These are phyloP conservation scores for Curvularia eragrostidis DNA, from an alignment of 2,329 filamentous ascomycete species.

Conservation along the genomic window DNA sequence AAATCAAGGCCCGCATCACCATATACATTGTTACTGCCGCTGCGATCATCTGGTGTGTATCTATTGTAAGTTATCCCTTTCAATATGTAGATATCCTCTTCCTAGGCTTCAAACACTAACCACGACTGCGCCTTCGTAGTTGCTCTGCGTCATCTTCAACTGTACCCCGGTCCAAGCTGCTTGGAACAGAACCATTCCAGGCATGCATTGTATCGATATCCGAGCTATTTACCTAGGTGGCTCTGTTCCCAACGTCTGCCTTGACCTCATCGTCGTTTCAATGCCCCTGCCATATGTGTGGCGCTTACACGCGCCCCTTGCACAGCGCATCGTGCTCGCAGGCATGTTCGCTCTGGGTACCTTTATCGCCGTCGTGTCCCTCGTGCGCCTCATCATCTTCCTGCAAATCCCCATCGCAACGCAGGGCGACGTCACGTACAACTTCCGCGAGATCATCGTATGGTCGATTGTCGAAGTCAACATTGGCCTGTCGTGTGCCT, in stretches of 20 bases:
- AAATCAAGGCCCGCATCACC: slow-evolving; percentile 21
- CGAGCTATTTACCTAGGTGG: slow-evolving; percentile 31
- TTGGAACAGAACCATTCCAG: slow-evolving; percentile 32
- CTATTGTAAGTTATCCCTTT: slow-evolving; percentile 24
- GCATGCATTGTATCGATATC: slow-evolving; percentile 28
- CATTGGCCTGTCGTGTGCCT: slow-evolving; percentile 33
- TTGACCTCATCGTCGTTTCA: slow-evolving; percentile 30
- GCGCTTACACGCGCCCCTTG: slow-evolving; percentile 30
- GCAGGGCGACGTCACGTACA: slow-evolving; percentile 31
- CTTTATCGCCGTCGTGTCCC: slow-evolving; percentile 33
- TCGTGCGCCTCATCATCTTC: slow-evolving; percentile 34
- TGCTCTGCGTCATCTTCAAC: slow-evolving; percentile 27
- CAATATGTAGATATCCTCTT: not conserved
- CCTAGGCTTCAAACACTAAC: not conserved
- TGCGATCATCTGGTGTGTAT: slow-evolving; percentile 27
- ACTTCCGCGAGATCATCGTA: slow-evolving; percentile 36
- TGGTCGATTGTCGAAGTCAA: slow-evolving; percentile 37
- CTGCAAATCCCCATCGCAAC: slow-evolving; percentile 29
- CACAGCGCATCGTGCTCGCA: slow-evolving; percentile 30
- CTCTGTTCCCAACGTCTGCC: slow-evolving; percentile 35
- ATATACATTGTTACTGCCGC: slow-evolving; percentile 21
- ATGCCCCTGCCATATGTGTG: slow-evolving; percentile 37
- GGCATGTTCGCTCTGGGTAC: slow-evolving; percentile 35
- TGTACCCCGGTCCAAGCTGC: slow-evolving; percentile 29
- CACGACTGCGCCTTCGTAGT: slow-evolving; percentile 10